A percentile compares a stretch with the other conserved stretches of the same genome.
Conservation (phyloP, 495 filamentous ascomycete genomes). For the Daldinia vernicosa region DNA sequence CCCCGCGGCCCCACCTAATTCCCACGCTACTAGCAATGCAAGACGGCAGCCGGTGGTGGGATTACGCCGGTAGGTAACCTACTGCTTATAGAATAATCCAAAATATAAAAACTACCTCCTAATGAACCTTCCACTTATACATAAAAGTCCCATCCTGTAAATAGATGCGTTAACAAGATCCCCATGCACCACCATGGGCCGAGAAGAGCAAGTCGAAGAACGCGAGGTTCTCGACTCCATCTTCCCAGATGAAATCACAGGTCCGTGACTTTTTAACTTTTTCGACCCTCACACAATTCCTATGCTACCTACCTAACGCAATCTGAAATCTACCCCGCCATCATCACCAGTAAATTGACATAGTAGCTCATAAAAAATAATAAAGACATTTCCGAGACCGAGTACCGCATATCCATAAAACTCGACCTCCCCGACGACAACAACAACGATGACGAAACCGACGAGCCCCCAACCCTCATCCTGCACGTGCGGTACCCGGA, state of each 20-base stretch:
- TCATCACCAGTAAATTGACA: neutral
- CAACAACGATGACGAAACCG: constrained; percentile 61
- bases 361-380: neutral
- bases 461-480: constrained; percentile 70
- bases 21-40: neutral
- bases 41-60: neutral
- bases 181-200: constrained; percentile 72
- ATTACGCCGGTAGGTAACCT: constrained; percentile 15
- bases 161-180: neutral
- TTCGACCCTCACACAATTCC: too few species aligned
- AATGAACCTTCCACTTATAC: constrained; percentile 14
- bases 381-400: constrained; percentile 83
- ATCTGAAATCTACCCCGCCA: constrained; percentile 15
- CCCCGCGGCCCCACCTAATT: constrained; percentile 28
- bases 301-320: too few species aligned
- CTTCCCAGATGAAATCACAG: constrained; percentile 96
- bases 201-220: constrained; percentile 94
- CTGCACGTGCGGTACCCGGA: constrained; percentile 87
- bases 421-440: constrained; percentile 74
- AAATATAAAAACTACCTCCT: neutral
- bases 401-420: constrained; percentile 82
- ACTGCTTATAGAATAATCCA: neutral
- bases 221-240: constrained; percentile 97
- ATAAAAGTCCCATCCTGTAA: constrained; percentile 9
- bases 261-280: constrained; percentile 53